These are phyloP conservation scores for Leonotis leonurus DNA, from an alignment of 257 asterid species.

Conservation along the genomic window DNA sequence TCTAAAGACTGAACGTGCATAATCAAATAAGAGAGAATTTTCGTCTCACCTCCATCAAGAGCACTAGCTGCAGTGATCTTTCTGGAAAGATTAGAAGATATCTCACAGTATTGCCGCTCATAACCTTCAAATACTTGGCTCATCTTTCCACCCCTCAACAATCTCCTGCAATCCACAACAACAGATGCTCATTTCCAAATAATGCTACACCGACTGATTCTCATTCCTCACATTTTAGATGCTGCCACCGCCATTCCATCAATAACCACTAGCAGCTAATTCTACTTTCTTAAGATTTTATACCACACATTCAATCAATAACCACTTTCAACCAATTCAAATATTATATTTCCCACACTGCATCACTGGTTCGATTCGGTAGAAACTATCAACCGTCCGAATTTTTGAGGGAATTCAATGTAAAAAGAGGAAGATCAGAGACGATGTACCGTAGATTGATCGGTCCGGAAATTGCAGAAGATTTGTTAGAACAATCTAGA, in stretches of 20 bases:
- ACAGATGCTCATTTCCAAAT: neutral
- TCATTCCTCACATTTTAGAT: neutral
- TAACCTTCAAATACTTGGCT: conserved; percentile 76
- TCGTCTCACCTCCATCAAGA: conserved; percentile 61
- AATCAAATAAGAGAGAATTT: neutral
- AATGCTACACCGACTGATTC: neutral
- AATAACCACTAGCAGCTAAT: neutral
- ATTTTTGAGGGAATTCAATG: neutral
- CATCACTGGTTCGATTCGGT: neutral
- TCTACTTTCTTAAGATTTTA: too few species aligned
- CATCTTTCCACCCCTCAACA: conserved; percentile 30
- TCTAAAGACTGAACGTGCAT: neutral
- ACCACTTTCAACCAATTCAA: neutral
- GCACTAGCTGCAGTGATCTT: conserved; percentile 45
- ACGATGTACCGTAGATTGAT: conserved; percentile 11
- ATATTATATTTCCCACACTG: neutral
- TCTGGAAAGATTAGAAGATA: conserved; percentile 62
- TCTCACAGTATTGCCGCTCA: conserved; percentile 77
- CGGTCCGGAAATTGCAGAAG: neutral
- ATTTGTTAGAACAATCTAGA: conserved; percentile 4
- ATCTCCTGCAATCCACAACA: conserved; percentile 20
- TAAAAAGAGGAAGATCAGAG: neutral
- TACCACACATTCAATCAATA: neutral
- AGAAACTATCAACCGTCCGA: neutral
- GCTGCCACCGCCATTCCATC: neutral